phyloP scores from a whole-genome alignment of 495 filamentous ascomycete genomes.

The Penicillium soppii region DNA sequence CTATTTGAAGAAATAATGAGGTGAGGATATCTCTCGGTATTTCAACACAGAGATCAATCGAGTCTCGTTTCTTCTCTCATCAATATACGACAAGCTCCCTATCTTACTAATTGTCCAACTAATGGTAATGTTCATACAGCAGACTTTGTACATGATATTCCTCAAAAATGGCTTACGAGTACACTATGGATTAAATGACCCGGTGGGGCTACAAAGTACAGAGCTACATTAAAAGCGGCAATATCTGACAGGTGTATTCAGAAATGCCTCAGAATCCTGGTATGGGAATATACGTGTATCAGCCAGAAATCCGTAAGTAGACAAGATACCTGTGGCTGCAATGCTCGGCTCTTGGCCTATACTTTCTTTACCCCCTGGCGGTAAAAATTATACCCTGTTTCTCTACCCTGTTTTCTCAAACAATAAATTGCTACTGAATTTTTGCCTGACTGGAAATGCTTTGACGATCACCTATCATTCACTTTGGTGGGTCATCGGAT shows the following conservation, averaged over 20 bases:
- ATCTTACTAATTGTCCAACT: too few species aligned
- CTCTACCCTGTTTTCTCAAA: neutral
- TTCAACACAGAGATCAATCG: too few species aligned
- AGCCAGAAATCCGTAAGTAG: neutral
- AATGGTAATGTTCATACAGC: too few species aligned
- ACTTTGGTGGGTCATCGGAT: neutral
- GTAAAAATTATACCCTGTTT: constrained; percentile 11
- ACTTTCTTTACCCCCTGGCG: neutral
- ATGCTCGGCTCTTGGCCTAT: neutral
- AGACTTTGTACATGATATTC: too few species aligned
- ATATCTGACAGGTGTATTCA: neutral
- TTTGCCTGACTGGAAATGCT: neutral
- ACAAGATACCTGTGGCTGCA: neutral
- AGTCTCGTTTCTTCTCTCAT: too few species aligned
- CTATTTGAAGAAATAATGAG: too few species aligned
- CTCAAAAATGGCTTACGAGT: too few species aligned
- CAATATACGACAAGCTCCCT: too few species aligned
- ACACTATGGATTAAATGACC: too few species aligned
- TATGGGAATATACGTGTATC: neutral
- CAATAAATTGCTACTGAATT: too few species aligned
- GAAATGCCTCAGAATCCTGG: neutral
- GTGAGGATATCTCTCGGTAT: too few species aligned
- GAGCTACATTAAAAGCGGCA: neutral
- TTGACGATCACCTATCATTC: neutral
- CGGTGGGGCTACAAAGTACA: too few species aligned